phyloP scores from a whole-genome alignment of 108 stramenopile species.

The Skeletonema tropicum region DNA sequence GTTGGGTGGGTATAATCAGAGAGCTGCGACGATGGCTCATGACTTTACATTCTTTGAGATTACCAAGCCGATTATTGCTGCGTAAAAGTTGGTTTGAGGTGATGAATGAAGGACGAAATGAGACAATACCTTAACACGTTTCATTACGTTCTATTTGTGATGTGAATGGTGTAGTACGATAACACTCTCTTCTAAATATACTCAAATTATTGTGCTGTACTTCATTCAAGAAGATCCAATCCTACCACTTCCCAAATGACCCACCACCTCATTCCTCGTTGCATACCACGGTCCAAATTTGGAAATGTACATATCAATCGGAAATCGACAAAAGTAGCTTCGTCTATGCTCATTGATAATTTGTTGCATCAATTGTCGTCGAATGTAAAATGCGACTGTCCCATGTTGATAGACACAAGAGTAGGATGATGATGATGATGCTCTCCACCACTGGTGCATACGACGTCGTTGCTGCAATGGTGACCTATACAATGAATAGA shows the following conservation, averaged over 20 bases:
- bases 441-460: neutral
- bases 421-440: neutral
- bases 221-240: slow-evolving; percentile 26
- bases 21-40: slow-evolving; percentile 5
- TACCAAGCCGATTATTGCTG: slow-evolving; percentile 23
- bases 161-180: too few species aligned
- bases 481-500: slow-evolving; percentile 46
- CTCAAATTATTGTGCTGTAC: too few species aligned
- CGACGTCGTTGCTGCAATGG: slow-evolving; percentile 24
- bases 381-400: slow-evolving; percentile 47
- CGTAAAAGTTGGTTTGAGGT: neutral
- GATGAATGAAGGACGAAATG: too few species aligned
- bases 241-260: slow-evolving; percentile 34
- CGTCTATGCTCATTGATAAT: slow-evolving; percentile 42
- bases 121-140: too few species aligned
- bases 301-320: slow-evolving; percentile 51
- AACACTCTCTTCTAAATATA: too few species aligned
- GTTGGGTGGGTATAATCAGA: slow-evolving; percentile 19
- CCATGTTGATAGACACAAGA: slow-evolving; percentile 46
- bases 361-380: slow-evolving; percentile 30
- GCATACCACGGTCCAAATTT: slow-evolving; percentile 53
- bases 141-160: too few species aligned
- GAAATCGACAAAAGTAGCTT: slow-evolving; percentile 41
- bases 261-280: slow-evolving; percentile 37
- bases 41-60: slow-evolving; percentile 37